Evolutionary conservation across 345 rosid genomes (phyloP), one percentile per base, ranked within the genome.

Genomic region (Combretum micranthum): DNA sequence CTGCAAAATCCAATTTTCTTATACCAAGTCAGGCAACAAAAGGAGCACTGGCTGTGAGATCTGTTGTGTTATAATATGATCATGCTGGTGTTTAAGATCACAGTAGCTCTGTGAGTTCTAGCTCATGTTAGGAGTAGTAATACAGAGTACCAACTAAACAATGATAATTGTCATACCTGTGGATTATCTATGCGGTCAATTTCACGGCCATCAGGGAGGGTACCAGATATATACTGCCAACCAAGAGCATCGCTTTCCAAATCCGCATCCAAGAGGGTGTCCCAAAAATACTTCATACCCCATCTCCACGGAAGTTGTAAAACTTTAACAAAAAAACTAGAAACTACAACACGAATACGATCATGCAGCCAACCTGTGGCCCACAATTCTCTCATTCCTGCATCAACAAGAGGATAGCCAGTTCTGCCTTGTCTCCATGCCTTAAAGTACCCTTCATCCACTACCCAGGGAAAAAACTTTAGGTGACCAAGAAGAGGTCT

Each of bases 231-330:
- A 71, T 92, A 88, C 58, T 92, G 99, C 99, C 99, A 92, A 67
- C 99, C 99, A 53, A 92, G 96, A 58, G 97, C 85, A 67, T 92
- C 98, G 16, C 98, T 92, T 64, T 92, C 98, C 64, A 92, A 74
- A 70, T 92, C 98, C 0, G 98, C 97, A 72, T 92, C 98, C 54
- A 92, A 77, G 51, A 92, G 87, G 53, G 97, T 92, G 70, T 92
- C 98, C 98, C 98, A 92, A 71, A 88, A 92, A 65, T 92, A 92
- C 75, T 92, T 92, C 98, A 92, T 92, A 45, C 98, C 98, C 98
- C 98, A 92, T 76, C 94, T 67, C 98, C 98, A 92, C 0, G 99
- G 99, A 69, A 92, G 86, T 69, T 86, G 97, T 54, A 92, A 74
- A 68, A 92, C 95, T 75, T 92, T 92, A 47, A 92, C 99, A 63